Conservation (phyloP, 768 basidiomycete genomes). For the Amanita brunnescens region DNA sequence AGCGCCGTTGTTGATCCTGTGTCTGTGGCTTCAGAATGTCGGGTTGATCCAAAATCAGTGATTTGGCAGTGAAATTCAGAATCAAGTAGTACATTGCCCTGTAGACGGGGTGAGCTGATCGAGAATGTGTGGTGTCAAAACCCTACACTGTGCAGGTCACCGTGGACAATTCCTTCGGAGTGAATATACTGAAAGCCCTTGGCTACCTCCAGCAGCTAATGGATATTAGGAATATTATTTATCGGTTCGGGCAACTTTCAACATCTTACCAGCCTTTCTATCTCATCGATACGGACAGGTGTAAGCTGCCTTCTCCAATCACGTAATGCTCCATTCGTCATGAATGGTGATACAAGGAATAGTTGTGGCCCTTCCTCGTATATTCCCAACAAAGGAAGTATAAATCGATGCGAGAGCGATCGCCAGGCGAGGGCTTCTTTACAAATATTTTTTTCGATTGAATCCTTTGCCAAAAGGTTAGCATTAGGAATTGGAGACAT, state of each 20-base stretch:
- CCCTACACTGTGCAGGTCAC: too few relatives aligned
- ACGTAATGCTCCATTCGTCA: slow-evolving; percentile 1
- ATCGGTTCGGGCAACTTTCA: too few relatives aligned
- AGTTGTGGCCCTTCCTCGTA: background rate
- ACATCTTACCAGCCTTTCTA: background rate
- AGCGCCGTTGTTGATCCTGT: too few relatives aligned
- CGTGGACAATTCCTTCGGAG: too few relatives aligned
- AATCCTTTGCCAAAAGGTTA: background rate
- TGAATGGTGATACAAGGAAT: background rate
- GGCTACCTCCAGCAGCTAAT: background rate
- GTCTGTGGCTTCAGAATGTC: too few relatives aligned
- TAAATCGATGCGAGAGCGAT: background rate
- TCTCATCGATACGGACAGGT: background rate
- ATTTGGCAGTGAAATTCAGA: too few relatives aligned
- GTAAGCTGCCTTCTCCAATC: background rate
- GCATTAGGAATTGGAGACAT: too few relatives aligned
- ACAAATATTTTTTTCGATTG: background rate
- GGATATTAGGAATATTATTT: background rate
- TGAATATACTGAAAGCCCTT: background rate
- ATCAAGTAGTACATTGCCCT: background rate
- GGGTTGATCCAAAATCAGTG: too few relatives aligned
- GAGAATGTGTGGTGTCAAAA: too few relatives aligned
- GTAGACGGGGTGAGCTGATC: background rate
- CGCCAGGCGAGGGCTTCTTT: background rate
- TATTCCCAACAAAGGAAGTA: background rate